phyloP scores from a whole-genome alignment of 2,329 filamentous ascomycete species.

The Lachnellula suecica region DNA sequence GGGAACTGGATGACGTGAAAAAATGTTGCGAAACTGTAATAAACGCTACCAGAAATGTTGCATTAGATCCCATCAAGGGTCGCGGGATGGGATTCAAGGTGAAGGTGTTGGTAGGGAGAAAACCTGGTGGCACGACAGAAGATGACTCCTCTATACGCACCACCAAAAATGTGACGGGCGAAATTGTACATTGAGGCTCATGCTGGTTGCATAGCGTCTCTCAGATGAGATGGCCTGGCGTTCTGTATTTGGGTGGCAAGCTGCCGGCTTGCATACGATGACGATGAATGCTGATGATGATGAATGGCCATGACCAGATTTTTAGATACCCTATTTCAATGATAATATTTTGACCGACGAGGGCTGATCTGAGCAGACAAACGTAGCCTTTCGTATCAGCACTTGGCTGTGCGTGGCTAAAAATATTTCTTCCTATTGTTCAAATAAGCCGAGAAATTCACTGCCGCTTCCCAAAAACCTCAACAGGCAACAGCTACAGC shows the following conservation, averaged over 20 bases:
- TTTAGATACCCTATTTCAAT: not conserved
- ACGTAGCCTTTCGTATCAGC: too few species aligned
- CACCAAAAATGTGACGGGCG: not conserved
- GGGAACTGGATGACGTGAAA: conserved; percentile 25
- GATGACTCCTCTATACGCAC: not conserved
- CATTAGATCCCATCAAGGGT: conserved; percentile 19
- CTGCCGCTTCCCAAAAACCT: too few species aligned
- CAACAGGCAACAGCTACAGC: too few species aligned
- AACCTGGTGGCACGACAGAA: conserved; percentile 16
- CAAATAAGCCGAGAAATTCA: too few species aligned
- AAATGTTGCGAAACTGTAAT: conserved; percentile 13
- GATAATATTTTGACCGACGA: too few species aligned
- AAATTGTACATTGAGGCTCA: not conserved
- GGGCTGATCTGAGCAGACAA: too few species aligned
- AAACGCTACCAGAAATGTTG: conserved; percentile 16
- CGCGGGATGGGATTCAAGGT: conserved; percentile 24
- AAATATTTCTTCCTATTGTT: too few species aligned
- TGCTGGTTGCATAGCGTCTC: not conserved
- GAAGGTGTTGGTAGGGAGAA: conserved; percentile 26
- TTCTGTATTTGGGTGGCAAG: not conserved
- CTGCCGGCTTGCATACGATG: not conserved
- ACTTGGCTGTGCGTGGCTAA: too few species aligned
- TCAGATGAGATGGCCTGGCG: not conserved
- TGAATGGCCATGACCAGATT: not conserved
- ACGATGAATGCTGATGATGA: not conserved